Percentiles rank a stretch among this genome's conserved stretches.
These are phyloP conservation scores for Diplodia corticola DNA, from an alignment of 2,329 filamentous ascomycete species.

Conservation along the genomic window DNA sequence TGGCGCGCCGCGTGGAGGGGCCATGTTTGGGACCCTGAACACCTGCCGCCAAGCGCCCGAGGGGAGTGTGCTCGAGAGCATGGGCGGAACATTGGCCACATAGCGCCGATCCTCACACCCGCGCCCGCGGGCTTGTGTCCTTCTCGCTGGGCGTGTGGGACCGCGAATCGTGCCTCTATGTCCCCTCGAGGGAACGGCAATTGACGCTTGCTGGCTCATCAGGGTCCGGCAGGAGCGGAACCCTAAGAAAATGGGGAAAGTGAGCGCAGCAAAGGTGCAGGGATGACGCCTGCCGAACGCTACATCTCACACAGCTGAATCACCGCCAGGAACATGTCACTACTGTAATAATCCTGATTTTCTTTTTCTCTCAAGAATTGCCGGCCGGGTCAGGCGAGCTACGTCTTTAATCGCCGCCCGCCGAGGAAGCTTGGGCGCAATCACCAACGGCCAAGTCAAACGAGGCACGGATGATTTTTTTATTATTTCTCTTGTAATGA, in stretches of 20 bases:
- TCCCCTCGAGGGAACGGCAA: neutral
- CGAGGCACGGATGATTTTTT: conserved; percentile 3
- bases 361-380: neutral
- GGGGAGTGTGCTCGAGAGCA: neutral
- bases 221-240: neutral
- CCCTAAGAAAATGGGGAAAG: neutral
- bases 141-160: neutral
- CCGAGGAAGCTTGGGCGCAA: neutral
- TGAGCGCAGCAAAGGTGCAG: neutral
- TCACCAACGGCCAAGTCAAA: neutral
- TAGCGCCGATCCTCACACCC: conserved; percentile 14
- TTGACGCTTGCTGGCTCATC: neutral
- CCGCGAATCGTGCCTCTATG: neutral
- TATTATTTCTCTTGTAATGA: neutral
- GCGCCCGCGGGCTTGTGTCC: neutral
- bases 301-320: neutral
- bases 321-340: neutral
- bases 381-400: neutral
- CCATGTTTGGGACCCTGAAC: conserved; percentile 9
- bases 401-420: neutral
- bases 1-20: conserved; percentile 2
- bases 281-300: neutral
- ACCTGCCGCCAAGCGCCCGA: neutral
- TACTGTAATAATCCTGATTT: neutral
- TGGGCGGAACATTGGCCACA: neutral